These are phyloP conservation scores for Graphilbum sp. DNA, from an alignment of 2,329 filamentous ascomycete genomes.

Conservation along the genomic window DNA sequence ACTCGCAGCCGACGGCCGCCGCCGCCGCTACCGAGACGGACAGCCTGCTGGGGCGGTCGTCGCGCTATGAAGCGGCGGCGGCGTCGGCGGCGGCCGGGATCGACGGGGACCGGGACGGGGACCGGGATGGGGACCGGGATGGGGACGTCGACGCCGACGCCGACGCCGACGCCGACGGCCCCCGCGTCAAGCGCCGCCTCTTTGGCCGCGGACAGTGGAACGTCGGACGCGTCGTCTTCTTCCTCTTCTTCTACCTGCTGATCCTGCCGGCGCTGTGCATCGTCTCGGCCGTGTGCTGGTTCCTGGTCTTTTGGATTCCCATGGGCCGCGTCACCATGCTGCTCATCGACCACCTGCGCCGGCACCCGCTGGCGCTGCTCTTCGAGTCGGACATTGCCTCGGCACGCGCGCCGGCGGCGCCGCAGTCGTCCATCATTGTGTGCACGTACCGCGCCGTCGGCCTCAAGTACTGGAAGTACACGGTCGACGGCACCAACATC, in stretches of 20 bases:
- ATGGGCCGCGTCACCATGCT: slow-evolving; percentile 94
- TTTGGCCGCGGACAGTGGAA: slow-evolving; percentile 97
- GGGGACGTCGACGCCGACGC: neutral
- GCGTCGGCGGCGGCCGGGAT: neutral
- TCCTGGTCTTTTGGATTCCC: slow-evolving; percentile 92
- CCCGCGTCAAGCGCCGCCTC: slow-evolving; percentile 57
- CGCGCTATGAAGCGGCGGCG: neutral
- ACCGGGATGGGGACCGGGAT: slow-evolving; percentile 44
- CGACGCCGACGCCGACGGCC: slow-evolving; percentile 12
- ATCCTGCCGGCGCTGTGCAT: slow-evolving; percentile 74
- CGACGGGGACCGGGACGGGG: slow-evolving; percentile 83
- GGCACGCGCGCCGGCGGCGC: slow-evolving; percentile 51
- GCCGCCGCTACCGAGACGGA: slow-evolving; percentile 81
- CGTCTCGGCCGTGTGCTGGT: slow-evolving; percentile 82
- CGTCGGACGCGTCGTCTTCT: slow-evolving; percentile 85
- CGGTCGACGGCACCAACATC: slow-evolving; percentile 93
- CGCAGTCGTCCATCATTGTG: slow-evolving; percentile 72
- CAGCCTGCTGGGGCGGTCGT: slow-evolving; percentile 51
- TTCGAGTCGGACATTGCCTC: slow-evolving; percentile 78
- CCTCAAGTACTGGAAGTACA: slow-evolving; percentile 97
- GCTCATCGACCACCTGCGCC: slow-evolving; percentile 76
- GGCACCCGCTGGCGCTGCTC: slow-evolving; percentile 80
- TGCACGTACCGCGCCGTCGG: slow-evolving; percentile 96
- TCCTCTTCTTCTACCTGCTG: slow-evolving; percentile 86
- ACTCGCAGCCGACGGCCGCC: no score